These are phyloP conservation scores for Pseudopediastrum boryanum DNA, from an alignment of 139 green algal species.

Conservation along the genomic window DNA sequence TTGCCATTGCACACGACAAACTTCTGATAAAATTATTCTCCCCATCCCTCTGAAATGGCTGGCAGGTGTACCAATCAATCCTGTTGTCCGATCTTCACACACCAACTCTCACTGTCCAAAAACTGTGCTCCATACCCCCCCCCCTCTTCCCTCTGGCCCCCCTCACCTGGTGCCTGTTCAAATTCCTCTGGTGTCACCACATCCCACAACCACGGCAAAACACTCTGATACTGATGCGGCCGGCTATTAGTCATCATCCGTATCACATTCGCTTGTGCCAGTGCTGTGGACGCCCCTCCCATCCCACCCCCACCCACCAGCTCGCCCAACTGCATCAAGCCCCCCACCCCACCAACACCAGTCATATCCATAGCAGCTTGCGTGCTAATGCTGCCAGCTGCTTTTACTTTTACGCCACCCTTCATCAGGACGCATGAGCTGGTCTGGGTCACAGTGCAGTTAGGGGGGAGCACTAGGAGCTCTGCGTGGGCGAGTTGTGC, in stretches of 20 bases:
- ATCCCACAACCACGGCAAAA: slow-evolving; percentile 38
- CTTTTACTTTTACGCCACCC: slow-evolving; percentile 23
- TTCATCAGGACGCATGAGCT: slow-evolving; percentile 26
- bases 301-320: too few relatives aligned
- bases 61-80: not conserved
- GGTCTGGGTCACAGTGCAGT: slow-evolving; percentile 7
- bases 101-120: not conserved
- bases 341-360: not conserved
- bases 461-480: slow-evolving; percentile 43
- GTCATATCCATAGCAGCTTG: not conserved
- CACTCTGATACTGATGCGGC: slow-evolving; percentile 19
- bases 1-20: not conserved
- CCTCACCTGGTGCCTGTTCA: slow-evolving; percentile 20
- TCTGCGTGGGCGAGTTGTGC: slow-evolving; percentile 36
- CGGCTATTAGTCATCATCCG: slow-evolving; percentile 15
- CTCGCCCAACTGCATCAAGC: too few relatives aligned
- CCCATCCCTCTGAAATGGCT: not conserved
- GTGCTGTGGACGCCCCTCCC: too few relatives aligned
- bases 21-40: not conserved
- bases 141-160: too few relatives aligned
- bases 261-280: too few relatives aligned
- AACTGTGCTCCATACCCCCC: not conserved
- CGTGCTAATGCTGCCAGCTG: not conserved
- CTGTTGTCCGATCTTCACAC: not conserved
- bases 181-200: slow-evolving; percentile 25